phyloP scores from a whole-genome alignment of 2,329 filamentous ascomycete genomes.

The Colletotrichum magnum region DNA sequence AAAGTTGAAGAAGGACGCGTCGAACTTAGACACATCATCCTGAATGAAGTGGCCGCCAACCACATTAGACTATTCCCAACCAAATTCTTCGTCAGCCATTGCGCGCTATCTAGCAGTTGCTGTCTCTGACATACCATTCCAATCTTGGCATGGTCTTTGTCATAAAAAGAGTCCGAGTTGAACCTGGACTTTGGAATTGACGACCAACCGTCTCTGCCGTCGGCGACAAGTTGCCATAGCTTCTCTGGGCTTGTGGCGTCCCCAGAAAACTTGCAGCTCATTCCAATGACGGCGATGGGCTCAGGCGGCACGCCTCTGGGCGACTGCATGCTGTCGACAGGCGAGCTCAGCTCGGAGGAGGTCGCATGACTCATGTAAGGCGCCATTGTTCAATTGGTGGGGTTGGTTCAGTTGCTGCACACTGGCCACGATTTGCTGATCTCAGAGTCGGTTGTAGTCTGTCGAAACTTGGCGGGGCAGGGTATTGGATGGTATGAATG shows the following conservation, averaged over 20 bases:
- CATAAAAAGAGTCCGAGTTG: conserved; percentile 17
- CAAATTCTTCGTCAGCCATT: background rate
- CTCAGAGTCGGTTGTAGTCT: background rate
- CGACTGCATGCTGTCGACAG: conserved; percentile 23
- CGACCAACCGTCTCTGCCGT: conserved; percentile 19
- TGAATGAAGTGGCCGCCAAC: conserved; percentile 25
- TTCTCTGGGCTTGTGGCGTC: conserved; percentile 39
- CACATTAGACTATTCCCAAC: conserved; percentile 10
- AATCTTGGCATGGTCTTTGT: conserved; percentile 17
- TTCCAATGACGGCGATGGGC: conserved; percentile 44
- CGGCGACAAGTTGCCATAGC: conserved; percentile 39
- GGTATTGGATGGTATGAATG: background rate
- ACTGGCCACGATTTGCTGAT: conserved; percentile 11
- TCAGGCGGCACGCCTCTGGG: conserved; percentile 2
- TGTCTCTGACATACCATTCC: conserved; percentile 3
- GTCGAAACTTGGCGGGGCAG: background rate
- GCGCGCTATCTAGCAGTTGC: background rate
- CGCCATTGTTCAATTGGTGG: conserved; percentile 5
- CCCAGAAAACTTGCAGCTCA: conserved; percentile 44
- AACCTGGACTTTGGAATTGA: conserved; percentile 30
- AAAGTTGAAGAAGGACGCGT: conserved; percentile 35
- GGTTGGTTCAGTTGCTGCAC: background rate
- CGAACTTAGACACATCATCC: conserved; percentile 22
- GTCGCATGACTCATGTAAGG: conserved; percentile 23
- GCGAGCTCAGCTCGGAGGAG: conserved; percentile 20